Conservation (phyloP, 129 eudicot genomes). For the Daucus carota region DH1_v3.0 NC_030385.2:37833001-37833500, state of each 20-base stretch:
- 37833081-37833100: conserved; percentile 70
- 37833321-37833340: not conserved
- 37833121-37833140: not conserved
- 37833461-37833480: too few species aligned
- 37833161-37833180: not conserved
- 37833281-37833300: not conserved
- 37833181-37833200: not conserved
- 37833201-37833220: not conserved
- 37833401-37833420: too few species aligned
- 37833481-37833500: too few species aligned
- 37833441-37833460: too few species aligned
- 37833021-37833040: conserved; percentile 56
- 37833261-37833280: not conserved
- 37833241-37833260: not conserved
- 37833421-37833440: too few species aligned
- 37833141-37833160: not conserved
- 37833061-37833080: conserved; percentile 82
- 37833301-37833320: not conserved
- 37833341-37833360: not conserved
- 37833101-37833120: conserved; percentile 35
- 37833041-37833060: conserved; percentile 83
- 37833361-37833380: not conserved
- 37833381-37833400: not conserved
- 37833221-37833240: not conserved
- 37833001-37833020: conserved; percentile 81